These are phyloP conservation scores for Amylocarpus encephaloides DNA, from an alignment of 2,329 filamentous ascomycete species.

Conservation along the genomic window DNA sequence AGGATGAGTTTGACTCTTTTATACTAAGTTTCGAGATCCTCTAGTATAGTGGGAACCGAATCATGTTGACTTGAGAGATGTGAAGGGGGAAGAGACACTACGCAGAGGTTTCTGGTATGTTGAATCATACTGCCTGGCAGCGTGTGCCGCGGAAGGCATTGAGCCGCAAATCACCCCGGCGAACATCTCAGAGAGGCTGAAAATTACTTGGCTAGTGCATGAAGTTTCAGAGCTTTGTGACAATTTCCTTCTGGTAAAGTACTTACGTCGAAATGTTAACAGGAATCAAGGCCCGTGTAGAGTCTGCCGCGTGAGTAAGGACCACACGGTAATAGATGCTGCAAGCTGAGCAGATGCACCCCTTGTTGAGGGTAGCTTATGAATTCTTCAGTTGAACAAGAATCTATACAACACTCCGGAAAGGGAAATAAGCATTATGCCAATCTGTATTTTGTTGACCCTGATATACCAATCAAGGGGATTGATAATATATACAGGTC, in stretches of 20 bases:
- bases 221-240: too few relatives aligned
- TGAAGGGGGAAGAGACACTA: not conserved
- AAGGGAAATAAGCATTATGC: not conserved
- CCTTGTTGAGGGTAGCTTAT: too few relatives aligned
- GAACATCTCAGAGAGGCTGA: slow-evolving; percentile 4
- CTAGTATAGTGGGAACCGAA: too few relatives aligned
- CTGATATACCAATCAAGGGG: not conserved
- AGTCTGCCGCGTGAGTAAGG: too few relatives aligned
- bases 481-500: slow-evolving; percentile 1
- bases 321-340: too few relatives aligned
- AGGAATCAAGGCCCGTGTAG: not conserved
- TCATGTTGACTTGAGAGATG: not conserved
- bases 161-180: slow-evolving; percentile 1
- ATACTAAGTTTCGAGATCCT: too few relatives aligned
- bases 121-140: not conserved
- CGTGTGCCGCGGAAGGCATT: not conserved
- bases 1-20: too few relatives aligned
- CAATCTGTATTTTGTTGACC: too few relatives aligned
- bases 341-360: too few relatives aligned
- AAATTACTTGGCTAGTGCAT: too few relatives aligned
- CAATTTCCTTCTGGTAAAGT: too few relatives aligned
- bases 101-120: not conserved
- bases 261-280: slow-evolving; percentile 2
- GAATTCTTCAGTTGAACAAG: too few relatives aligned
- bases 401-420: slow-evolving; percentile 2